Evolutionary conservation across 2,329 filamentous ascomycete species (phyloP).

Genomic region (Microsporum canis): DNA sequence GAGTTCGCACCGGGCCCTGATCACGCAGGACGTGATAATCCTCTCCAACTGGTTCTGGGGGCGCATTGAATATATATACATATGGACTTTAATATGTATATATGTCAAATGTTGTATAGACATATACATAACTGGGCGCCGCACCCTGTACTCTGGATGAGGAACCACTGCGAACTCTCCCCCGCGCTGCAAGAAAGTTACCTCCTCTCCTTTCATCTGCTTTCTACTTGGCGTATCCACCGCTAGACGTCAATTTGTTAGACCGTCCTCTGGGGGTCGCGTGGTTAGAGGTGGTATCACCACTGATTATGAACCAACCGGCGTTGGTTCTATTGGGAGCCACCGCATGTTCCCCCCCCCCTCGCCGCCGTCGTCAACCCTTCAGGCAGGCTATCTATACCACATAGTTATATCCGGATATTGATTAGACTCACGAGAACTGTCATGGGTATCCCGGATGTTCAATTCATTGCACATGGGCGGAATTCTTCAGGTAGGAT

Average conservation of each 20-base stretch:
- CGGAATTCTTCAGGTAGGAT: constrained; percentile 3
- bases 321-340: neutral
- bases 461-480: neutral
- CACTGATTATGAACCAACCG: neutral
- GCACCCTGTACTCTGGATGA: neutral
- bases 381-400: neutral
- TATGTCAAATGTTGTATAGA: neutral
- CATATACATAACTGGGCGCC: neutral
- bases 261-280: neutral
- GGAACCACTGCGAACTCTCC: neutral
- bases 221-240: constrained; percentile 3
- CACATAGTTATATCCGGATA: neutral
- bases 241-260: neutral
- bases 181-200: neutral
- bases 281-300: neutral
- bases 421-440: neutral
- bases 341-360: neutral
- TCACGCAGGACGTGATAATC: neutral
- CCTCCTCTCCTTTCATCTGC: neutral
- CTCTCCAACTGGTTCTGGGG: neutral
- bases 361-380: neutral
- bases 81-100: neutral
- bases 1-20: neutral
- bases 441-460: neutral
- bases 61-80: neutral